A percentile compares a stretch with the other conserved stretches of the same genome.
Evolutionary conservation across 1,284 basidiomycete species (phyloP).

Genomic region (Boletus smithii): DNA sequence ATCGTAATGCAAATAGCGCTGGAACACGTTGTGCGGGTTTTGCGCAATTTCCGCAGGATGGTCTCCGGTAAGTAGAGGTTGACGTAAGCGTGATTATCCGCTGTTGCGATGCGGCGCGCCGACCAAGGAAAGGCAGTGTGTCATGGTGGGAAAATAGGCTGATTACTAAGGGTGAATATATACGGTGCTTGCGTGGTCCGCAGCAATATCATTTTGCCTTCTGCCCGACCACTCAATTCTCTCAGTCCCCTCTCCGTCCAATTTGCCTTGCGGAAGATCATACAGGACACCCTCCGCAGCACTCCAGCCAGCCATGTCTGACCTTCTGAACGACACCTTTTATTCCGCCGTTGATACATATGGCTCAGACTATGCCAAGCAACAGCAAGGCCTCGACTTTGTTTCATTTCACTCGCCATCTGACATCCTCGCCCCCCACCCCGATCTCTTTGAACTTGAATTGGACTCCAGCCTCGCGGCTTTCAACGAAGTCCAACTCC

Average conservation of each 20-base stretch:
- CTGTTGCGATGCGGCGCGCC: slow-evolving; percentile 12
- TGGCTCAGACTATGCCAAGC: slow-evolving; percentile 37
- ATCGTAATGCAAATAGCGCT: slow-evolving; percentile 7
- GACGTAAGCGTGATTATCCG: slow-evolving; percentile 26
- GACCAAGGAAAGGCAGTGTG: slow-evolving; percentile 26
- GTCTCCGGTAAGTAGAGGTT: slow-evolving; percentile 3
- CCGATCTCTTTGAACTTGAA: slow-evolving; percentile 77
- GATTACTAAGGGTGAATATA: slow-evolving; percentile 38
- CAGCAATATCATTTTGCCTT: slow-evolving; percentile 21
- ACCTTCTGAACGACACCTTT: slow-evolving; percentile 32
- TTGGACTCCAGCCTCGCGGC: slow-evolving; percentile 66
- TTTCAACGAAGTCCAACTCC: slow-evolving; percentile 59
- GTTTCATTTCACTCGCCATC: slow-evolving; percentile 62
- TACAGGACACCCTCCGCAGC: slow-evolving; percentile 28
- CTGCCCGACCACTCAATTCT: slow-evolving; percentile 8
- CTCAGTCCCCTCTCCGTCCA: slow-evolving; percentile 1
- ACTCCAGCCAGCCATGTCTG: slow-evolving; percentile 28
- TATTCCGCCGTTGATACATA: slow-evolving; percentile 36
- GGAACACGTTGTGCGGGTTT: slow-evolving; percentile 3
- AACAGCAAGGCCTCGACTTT: slow-evolving; percentile 54
- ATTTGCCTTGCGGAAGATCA: slow-evolving; percentile 15
- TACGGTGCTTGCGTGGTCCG: slow-evolving; percentile 35
- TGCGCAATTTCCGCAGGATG: slow-evolving; percentile 20
- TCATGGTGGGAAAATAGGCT: slow-evolving; percentile 28
- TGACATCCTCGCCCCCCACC: slow-evolving; percentile 68